A percentile compares a stretch with the other conserved stretches of the same genome.
phyloP scores from a whole-genome alignment of 2,329 filamentous ascomycete species.

The Hypoxylon sp. region DNA sequence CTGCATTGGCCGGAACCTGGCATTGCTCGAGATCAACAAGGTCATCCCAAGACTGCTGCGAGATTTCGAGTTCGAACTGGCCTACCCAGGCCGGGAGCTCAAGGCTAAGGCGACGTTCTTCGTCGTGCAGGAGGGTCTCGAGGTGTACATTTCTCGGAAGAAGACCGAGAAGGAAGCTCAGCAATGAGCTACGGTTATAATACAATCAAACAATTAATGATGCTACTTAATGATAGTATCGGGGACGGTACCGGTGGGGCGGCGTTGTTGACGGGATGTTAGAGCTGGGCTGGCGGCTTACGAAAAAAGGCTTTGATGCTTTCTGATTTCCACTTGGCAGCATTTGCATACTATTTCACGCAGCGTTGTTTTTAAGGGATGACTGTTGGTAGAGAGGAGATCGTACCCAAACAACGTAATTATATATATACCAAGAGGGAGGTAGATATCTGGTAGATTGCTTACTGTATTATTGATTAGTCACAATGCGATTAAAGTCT shows the following conservation, averaged over 20 bases:
- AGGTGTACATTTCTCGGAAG: conserved; percentile 64
- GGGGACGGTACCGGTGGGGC: conserved; percentile 34
- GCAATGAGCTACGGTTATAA: conserved; percentile 11
- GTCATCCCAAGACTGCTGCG: conserved; percentile 68
- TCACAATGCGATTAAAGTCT: conserved; percentile 26
- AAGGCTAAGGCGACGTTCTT: conserved; percentile 72
- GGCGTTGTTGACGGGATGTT: conserved; percentile 38
- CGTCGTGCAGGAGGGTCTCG: conserved; percentile 70
- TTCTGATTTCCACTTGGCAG: conserved; percentile 19
- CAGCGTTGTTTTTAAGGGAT: conserved; percentile 17
- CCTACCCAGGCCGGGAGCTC: conserved; percentile 65
- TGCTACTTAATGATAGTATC: conserved; percentile 43
- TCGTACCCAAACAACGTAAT: conserved; percentile 2
- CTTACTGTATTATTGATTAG: conserved; percentile 42
- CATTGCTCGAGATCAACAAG: conserved; percentile 72
- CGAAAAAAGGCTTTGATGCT: conserved; percentile 23
- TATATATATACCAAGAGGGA: conserved; percentile 31
- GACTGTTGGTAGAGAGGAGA: conserved; percentile 17
- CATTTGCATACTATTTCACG: conserved; percentile 37
- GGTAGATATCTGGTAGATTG: conserved; percentile 33
- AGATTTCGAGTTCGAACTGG: conserved; percentile 68
- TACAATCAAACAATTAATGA: conserved; percentile 26
- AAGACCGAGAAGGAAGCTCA: conserved; percentile 30
- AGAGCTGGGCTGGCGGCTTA: conserved; percentile 39
- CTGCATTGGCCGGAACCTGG: conserved; percentile 70